Percentiles rank a stretch among this genome's conserved stretches.
Conservation (phyloP, 192 early-diverging fungal species). For the Kickxella alabastrina region DNA sequence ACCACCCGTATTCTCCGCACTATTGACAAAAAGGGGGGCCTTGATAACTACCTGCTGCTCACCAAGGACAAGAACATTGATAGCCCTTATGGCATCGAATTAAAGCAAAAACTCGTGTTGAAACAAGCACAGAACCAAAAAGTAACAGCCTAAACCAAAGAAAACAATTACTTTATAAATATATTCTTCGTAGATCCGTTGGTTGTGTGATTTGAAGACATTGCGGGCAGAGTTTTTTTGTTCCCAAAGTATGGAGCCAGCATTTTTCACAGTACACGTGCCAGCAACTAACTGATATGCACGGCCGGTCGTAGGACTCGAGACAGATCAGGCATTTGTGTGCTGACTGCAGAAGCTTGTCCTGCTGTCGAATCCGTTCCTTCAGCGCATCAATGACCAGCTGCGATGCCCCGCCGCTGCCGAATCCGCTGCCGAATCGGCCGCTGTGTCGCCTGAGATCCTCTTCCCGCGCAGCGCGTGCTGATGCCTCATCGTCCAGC, state of each 20-base stretch:
- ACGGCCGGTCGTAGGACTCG: slow-evolving; percentile 65
- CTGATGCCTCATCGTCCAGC: slow-evolving; percentile 1
- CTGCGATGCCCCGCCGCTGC: slow-evolving; percentile 25
- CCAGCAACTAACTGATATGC: slow-evolving; percentile 82
- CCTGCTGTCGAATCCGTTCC: slow-evolving; percentile 63
- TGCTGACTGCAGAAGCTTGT: slow-evolving; percentile 43
- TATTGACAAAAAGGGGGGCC: slow-evolving; percentile 79
- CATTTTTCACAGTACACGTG: slow-evolving; percentile 89
- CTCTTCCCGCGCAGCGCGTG: slow-evolving; percentile 1
- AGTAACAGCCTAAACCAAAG: background rate
- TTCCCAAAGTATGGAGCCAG: slow-evolving; percentile 79
- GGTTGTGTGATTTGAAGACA: slow-evolving; percentile 84
- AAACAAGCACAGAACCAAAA: slow-evolving; percentile 11
- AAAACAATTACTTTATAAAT: slow-evolving; percentile 59
- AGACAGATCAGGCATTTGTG: slow-evolving; percentile 78
- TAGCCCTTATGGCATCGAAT: slow-evolving; percentile 54
- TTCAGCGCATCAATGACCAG: slow-evolving; percentile 81
- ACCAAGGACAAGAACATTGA: slow-evolving; percentile 66
- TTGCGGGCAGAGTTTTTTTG: slow-evolving; percentile 88
- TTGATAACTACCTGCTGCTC: slow-evolving; percentile 69
- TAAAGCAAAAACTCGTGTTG: slow-evolving; percentile 52
- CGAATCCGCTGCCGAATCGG: background rate
- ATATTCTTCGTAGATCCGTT: slow-evolving; percentile 74
- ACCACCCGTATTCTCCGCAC: slow-evolving; percentile 68
- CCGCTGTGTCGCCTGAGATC: background rate